phyloP scores from a whole-genome alignment of 139 green algal genomes.

The Tetraselmis chui region DNA sequence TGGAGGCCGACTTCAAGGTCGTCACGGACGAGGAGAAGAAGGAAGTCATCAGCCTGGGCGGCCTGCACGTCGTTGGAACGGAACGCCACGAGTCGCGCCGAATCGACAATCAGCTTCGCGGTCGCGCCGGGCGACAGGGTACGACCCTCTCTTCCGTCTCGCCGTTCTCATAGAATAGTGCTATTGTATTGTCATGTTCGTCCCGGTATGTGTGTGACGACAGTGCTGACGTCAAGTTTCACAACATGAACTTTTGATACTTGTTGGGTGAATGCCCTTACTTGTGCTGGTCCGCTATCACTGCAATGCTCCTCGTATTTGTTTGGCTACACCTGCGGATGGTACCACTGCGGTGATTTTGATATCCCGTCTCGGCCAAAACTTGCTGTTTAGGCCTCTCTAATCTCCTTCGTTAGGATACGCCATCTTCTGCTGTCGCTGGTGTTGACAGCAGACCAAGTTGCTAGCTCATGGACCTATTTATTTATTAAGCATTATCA shows the following conservation, averaged over 20 bases:
- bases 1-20: slow-evolving; percentile 77
- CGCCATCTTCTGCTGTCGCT: slow-evolving; percentile 4
- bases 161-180: too few species aligned
- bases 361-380: too few species aligned
- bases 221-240: too few species aligned
- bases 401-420: too few species aligned
- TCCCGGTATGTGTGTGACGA: too few species aligned
- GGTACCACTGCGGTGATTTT: too few species aligned
- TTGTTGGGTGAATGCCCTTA: neutral
- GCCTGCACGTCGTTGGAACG: slow-evolving; percentile 93
- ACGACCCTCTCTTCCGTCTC: slow-evolving; percentile 31
- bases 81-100: slow-evolving; percentile 91
- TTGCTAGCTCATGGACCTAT: too few species aligned
- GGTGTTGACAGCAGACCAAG: neutral
- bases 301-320: slow-evolving; percentile 8
- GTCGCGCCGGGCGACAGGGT: slow-evolving; percentile 55
- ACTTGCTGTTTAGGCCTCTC: too few species aligned
- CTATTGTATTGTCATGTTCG: too few species aligned
- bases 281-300: neutral
- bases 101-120: slow-evolving; percentile 97
- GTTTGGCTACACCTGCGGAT: too few species aligned
- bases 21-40: slow-evolving; percentile 85
- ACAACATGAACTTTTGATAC: neutral
- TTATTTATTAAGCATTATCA: too few species aligned
- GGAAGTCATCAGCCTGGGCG: slow-evolving; percentile 69